These are phyloP conservation scores for Mariannaea sp. DNA, from an alignment of 2,329 filamentous ascomycete genomes.

Conservation along the genomic window DNA sequence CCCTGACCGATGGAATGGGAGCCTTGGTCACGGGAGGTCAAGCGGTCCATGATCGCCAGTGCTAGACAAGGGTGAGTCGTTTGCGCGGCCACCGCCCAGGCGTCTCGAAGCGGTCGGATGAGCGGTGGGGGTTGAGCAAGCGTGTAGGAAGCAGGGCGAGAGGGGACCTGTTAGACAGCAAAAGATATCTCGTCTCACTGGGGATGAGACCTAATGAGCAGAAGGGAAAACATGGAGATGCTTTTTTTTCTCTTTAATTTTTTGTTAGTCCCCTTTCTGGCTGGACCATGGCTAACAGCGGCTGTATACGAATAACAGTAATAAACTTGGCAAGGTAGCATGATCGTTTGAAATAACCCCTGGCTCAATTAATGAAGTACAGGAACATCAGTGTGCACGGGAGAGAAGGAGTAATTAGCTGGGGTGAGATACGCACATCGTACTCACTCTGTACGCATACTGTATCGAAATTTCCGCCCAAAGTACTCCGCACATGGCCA, in stretches of 20 bases:
- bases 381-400: too few species aligned
- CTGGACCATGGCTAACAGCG: conserved; percentile 28
- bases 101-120: conserved; percentile 18
- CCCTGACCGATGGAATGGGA: conserved; percentile 31
- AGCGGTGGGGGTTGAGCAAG: conserved; percentile 19
- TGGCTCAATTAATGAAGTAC: too few species aligned
- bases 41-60: conserved; percentile 35
- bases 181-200: conserved; percentile 1
- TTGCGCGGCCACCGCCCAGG: conserved; percentile 13
- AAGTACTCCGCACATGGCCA: background rate
- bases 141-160: conserved; percentile 11
- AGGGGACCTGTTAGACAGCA: background rate
- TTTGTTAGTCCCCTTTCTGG: too few species aligned
- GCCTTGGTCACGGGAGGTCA: conserved; percentile 35
- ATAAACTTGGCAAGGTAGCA: conserved; percentile 21
- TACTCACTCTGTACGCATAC: too few species aligned
- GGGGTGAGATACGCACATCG: conserved; percentile 6
- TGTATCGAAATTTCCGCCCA: conserved; percentile 1
- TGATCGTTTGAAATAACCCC: conserved; percentile 19
- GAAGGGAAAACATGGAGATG: conserved; percentile 18
- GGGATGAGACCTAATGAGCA: background rate
- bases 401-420: too few species aligned
- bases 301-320: too few species aligned
- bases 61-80: conserved; percentile 32
- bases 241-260: too few species aligned